phyloP scores from a whole-genome alignment of 2,329 filamentous ascomycete genomes.

The Arthrinium puccinioides region DNA sequence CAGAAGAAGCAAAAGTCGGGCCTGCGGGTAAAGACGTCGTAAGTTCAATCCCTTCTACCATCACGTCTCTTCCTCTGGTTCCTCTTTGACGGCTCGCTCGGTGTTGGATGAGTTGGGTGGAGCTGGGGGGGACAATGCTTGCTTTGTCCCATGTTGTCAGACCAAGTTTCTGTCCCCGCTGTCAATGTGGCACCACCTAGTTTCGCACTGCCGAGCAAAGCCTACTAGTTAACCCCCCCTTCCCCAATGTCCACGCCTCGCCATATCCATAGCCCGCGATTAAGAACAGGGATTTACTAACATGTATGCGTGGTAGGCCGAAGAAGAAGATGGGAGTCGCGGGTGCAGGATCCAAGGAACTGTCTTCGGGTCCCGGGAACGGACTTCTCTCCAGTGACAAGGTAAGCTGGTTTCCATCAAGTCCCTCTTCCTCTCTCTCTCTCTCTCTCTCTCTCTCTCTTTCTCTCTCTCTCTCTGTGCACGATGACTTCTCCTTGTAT shows the following conservation, averaged over 20 bases:
- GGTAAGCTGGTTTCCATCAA: no score
- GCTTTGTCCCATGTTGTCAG: constrained; percentile 17
- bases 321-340: constrained; percentile 69
- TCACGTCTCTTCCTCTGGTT: constrained; percentile 4
- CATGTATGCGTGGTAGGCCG: constrained; percentile 44
- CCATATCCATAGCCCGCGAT: no score
- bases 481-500: no score
- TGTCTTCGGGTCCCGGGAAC: no score
- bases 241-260: no score
- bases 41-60: constrained; percentile 31
- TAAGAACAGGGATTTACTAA: constrained; percentile 3
- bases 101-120: constrained; percentile 15
- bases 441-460: no score
- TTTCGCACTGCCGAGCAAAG: no score
- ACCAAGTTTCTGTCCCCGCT: constrained; percentile 19
- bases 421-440: no score
- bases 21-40: constrained; percentile 63
- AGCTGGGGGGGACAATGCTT: constrained; percentile 5
- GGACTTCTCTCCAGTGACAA: constrained; percentile 40
- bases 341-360: constrained; percentile 59
- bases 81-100: no score
- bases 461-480: no score
- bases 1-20: constrained; percentile 55
- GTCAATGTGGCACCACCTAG: constrained; percentile 26
- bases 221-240: no score